Conservation (phyloP, 2,329 filamentous ascomycete genomes). For the Penicillium sp. region DNA sequence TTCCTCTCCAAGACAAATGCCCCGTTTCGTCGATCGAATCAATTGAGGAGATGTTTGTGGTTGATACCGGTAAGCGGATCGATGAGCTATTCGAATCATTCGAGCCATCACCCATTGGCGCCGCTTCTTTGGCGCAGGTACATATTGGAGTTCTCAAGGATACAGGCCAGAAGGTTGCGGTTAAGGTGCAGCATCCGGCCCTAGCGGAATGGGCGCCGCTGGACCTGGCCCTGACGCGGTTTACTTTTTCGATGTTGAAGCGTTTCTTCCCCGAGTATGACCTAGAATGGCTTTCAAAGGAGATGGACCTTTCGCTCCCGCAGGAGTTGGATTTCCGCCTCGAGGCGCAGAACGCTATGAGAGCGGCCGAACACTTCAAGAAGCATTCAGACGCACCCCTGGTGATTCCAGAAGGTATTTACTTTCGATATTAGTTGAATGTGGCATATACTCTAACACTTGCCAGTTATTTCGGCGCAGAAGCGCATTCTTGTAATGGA, state of each 20-base stretch:
- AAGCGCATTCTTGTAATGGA: constrained; percentile 95
- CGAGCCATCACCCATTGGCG: constrained; percentile 78
- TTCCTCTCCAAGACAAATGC: constrained; percentile 94
- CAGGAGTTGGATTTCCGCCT: constrained; percentile 88
- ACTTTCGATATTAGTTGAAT: neutral
- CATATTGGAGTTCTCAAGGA: constrained; percentile 84
- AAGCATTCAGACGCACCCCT: constrained; percentile 76
- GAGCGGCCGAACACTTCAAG: constrained; percentile 80
- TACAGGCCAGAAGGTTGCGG: constrained; percentile 84
- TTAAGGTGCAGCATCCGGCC: constrained; percentile 93
- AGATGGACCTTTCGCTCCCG: constrained; percentile 90
- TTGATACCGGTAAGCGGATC: constrained; percentile 79
- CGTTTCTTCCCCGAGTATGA: constrained; percentile 97
- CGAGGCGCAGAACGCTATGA: constrained; percentile 82
- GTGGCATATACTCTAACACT: constrained; percentile 22
- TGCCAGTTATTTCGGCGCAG: constrained; percentile 79
- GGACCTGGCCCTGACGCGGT: constrained; percentile 82
- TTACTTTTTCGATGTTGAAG: constrained; percentile 89
- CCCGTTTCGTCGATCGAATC: constrained; percentile 89
- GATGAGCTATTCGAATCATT: constrained; percentile 88
- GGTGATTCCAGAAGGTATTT: constrained; percentile 72
- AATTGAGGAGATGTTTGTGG: constrained; percentile 82
- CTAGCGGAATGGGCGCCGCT: constrained; percentile 88
- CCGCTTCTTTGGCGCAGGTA: constrained; percentile 92
- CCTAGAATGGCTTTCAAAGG: constrained; percentile 89